Conservation (phyloP, 305 asterid species). For the Salvia sclarea region DNA sequence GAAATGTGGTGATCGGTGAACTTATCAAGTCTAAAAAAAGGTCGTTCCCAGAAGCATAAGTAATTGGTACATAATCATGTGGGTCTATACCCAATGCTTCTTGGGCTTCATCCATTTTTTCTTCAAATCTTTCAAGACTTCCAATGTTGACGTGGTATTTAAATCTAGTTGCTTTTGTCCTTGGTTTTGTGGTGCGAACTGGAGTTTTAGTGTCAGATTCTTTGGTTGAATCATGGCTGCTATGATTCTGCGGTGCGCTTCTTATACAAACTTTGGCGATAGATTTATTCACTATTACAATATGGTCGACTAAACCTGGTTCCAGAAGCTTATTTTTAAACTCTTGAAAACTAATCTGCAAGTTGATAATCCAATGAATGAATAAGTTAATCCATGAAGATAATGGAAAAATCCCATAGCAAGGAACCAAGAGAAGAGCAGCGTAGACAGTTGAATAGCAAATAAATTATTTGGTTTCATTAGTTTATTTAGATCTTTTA, state of each 20-base stretch:
- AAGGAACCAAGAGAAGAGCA: too few relatives aligned
- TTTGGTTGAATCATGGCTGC: slow-evolving; percentile 32
- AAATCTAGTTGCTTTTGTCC: slow-evolving; percentile 47
- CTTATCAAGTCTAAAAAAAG: slow-evolving; percentile 68
- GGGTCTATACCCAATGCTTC: slow-evolving; percentile 75
- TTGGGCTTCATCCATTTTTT: slow-evolving; percentile 90
- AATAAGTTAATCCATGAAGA: slow-evolving; percentile 17
- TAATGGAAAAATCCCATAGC: not conserved
- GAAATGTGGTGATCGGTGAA: slow-evolving; percentile 64
- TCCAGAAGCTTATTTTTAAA: slow-evolving; percentile 89
- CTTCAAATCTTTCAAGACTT: slow-evolving; percentile 86
- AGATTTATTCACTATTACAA: slow-evolving; percentile 70
- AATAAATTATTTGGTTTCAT: not conserved
- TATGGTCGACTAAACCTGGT: slow-evolving; percentile 86
- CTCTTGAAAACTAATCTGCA: slow-evolving; percentile 96
- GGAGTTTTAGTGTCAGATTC: slow-evolving; percentile 44
- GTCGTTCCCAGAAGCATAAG: slow-evolving; percentile 63
- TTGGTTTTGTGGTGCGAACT: slow-evolving; percentile 29
- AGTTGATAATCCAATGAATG: slow-evolving; percentile 18
- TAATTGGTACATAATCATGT: slow-evolving; percentile 75
- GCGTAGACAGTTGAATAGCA: too few relatives aligned
- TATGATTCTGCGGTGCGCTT: slow-evolving; percentile 52
- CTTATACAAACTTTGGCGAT: slow-evolving; percentile 77
- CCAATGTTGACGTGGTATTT: slow-evolving; percentile 80
- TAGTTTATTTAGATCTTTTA: not conserved